Conservation (phyloP, 768 basidiomycete species). For the Tylopilus felleus region DNA sequence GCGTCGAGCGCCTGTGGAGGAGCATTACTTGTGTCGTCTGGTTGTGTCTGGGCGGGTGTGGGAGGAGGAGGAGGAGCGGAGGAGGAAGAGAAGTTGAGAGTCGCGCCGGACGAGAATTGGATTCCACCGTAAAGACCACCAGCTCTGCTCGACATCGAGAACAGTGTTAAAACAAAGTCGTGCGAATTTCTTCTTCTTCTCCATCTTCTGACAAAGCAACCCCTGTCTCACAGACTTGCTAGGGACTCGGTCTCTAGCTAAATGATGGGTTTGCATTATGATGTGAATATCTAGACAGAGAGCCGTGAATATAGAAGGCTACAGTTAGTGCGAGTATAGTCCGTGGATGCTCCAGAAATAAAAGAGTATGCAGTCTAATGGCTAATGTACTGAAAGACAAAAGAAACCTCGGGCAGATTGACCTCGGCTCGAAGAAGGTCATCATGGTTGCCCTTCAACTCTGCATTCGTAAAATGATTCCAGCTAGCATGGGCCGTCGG, state of each 20-base stretch:
- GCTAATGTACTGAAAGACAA: slow-evolving; percentile 95
- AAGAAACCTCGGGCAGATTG: slow-evolving; percentile 80
- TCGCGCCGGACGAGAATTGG: slow-evolving; percentile 71
- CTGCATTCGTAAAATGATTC: slow-evolving; percentile 94
- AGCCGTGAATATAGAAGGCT: background rate
- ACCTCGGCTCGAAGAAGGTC: slow-evolving; percentile 90
- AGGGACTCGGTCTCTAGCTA: too few relatives aligned
- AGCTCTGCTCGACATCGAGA: slow-evolving; percentile 70
- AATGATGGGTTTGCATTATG: too few relatives aligned
- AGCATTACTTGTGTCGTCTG: slow-evolving; percentile 18
- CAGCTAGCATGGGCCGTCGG: slow-evolving; percentile 50
- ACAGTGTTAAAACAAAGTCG: slow-evolving; percentile 12
- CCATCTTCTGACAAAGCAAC: background rate
- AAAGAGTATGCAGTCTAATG: slow-evolving; percentile 45
- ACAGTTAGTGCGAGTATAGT: slow-evolving; percentile 3
- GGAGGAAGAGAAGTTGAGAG: slow-evolving; percentile 44
- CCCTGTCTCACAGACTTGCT: too few relatives aligned
- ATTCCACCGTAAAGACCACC: slow-evolving; percentile 87
- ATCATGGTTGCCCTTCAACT: slow-evolving; percentile 90
- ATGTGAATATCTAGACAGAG: too few relatives aligned
- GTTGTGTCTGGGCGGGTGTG: slow-evolving; percentile 18
- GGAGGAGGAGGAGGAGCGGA: slow-evolving; percentile 36
- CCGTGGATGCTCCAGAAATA: slow-evolving; percentile 6
- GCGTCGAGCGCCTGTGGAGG: slow-evolving; percentile 23
- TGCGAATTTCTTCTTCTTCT: slow-evolving; percentile 12